phyloP scores from a whole-genome alignment of 768 basidiomycete species.

The Lepiota brunneoincarnata region DNA sequence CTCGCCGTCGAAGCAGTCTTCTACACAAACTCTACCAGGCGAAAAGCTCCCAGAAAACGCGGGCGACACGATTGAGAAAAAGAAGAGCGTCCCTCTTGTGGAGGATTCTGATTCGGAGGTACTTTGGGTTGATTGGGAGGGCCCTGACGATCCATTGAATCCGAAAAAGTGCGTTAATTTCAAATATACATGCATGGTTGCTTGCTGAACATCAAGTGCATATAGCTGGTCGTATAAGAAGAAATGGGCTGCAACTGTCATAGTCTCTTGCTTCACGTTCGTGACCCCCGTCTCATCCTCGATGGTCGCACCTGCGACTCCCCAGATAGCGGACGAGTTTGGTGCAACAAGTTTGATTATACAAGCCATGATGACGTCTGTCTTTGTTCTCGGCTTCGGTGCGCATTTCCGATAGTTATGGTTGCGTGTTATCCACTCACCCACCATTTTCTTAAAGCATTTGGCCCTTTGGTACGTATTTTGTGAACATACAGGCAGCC shows the following conservation, averaged over 20 bases:
- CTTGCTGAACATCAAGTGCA: not conserved
- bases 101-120: constrained; percentile 13
- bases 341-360: constrained; percentile 47
- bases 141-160: constrained; percentile 54
- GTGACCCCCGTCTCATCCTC: constrained; percentile 70
- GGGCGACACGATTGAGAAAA: not conserved
- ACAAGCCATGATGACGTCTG: constrained; percentile 57
- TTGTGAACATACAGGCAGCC: not conserved
- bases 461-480: constrained; percentile 45
- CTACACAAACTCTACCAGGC: constrained; percentile 10
- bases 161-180: constrained; percentile 49
- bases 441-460: constrained; percentile 30
- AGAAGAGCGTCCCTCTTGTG: not conserved
- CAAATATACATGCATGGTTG: not conserved
- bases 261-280: constrained; percentile 68
- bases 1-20: not conserved
- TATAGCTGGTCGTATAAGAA: constrained; percentile 51
- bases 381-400: constrained; percentile 57
- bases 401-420: constrained; percentile 15
- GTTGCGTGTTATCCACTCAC: not conserved
- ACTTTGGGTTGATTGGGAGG: constrained; percentile 61
- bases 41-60: constrained; percentile 5
- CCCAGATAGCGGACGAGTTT: constrained; percentile 50
- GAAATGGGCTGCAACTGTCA: constrained; percentile 66
- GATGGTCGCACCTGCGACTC: constrained; percentile 67